Conservation (phyloP, 345 rosid genomes). For the Acer saccharum region DNA sequence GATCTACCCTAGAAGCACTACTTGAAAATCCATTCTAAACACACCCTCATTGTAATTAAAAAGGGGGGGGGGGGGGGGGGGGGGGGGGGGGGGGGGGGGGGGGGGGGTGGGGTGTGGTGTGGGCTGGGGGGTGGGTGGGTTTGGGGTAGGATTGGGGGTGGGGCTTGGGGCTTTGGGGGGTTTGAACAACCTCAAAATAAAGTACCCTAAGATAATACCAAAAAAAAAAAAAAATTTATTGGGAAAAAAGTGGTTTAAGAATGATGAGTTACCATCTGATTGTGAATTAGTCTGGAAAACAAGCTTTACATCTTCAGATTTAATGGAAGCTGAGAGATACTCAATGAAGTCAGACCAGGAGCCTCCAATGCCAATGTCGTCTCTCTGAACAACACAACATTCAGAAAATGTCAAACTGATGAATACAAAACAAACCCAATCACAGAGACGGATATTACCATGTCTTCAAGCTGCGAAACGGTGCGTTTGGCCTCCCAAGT, state of each 20-base stretch:
- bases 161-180: too few relatives aligned
- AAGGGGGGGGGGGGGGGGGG: too few relatives aligned
- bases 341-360: constrained; percentile 84
- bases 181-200: too few relatives aligned
- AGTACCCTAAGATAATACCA: neutral
- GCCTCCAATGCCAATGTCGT: constrained; percentile 78
- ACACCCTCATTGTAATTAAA: too few relatives aligned
- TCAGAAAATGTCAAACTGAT: too few relatives aligned
- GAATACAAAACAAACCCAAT: neutral
- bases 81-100: too few relatives aligned
- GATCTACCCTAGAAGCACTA: too few relatives aligned
- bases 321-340: constrained; percentile 64
- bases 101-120: too few relatives aligned
- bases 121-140: too few relatives aligned
- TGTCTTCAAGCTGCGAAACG: constrained; percentile 72
- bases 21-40: too few relatives aligned
- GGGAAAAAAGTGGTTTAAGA: neutral
- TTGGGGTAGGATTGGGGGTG: too few relatives aligned
- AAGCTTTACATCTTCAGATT: constrained; percentile 76
- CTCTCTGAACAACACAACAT: constrained; percentile 54
- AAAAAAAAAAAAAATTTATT: neutral
- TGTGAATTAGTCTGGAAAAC: constrained; percentile 42
- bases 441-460: constrained; percentile 41
- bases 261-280: constrained; percentile 39
- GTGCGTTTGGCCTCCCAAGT: constrained; percentile 72